These are phyloP conservation scores for Carallia pectinifolia DNA, from an alignment of 345 rosid genomes.

Conservation along the genomic window DNA sequence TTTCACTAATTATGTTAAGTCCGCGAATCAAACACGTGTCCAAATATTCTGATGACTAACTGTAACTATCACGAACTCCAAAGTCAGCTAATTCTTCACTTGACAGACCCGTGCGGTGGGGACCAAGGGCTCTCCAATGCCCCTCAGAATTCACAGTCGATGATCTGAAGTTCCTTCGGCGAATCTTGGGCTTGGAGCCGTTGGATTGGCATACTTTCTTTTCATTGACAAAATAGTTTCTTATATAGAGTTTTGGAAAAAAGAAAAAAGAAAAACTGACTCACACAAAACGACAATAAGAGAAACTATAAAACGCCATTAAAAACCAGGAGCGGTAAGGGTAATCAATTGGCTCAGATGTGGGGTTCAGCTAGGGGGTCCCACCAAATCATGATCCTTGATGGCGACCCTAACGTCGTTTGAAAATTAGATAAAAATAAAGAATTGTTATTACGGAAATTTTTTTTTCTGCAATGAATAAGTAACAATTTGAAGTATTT, in stretches of 20 bases:
- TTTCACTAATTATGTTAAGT: too few relatives aligned
- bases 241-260: not conserved
- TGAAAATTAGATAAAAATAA: too few relatives aligned
- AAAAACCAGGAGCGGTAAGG: too few relatives aligned
- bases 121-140: not conserved
- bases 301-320: conserved; percentile 1
- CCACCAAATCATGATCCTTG: conserved; percentile 11
- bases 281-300: conserved; percentile 19
- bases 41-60: too few relatives aligned
- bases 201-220: conserved; percentile 14
- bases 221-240: not conserved
- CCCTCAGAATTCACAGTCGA: conserved; percentile 5
- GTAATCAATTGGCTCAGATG: too few relatives aligned
- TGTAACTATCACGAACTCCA: too few relatives aligned
- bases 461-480: too few relatives aligned
- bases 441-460: too few relatives aligned
- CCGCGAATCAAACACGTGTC: too few relatives aligned
- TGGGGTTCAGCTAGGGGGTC: not conserved
- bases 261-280: not conserved
- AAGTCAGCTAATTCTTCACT: not conserved
- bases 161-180: not conserved
- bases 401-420: conserved; percentile 12
- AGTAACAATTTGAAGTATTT: too few relatives aligned
- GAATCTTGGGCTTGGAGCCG: conserved; percentile 4
- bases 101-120: conserved; percentile 24